Percentiles rank a stretch among this genome's conserved stretches.
Conservation (phyloP, 306 rosid genomes). For the Canavalia ensiformis region DNA sequence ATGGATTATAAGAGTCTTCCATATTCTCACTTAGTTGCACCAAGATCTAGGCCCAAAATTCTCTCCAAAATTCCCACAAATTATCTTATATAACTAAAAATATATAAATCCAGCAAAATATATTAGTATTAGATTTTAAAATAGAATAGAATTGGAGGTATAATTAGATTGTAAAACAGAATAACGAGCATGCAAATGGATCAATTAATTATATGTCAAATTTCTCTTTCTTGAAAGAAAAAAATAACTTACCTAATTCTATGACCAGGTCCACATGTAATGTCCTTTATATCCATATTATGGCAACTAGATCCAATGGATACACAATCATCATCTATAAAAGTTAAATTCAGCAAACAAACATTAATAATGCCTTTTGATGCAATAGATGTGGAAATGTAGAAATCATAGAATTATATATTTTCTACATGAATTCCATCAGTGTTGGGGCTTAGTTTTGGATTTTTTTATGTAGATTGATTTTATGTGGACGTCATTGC, state of each 20-base stretch:
- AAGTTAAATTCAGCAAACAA: conserved; percentile 17
- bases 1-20: conserved; percentile 41
- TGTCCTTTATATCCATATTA: conserved; percentile 78
- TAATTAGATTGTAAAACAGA: too few species aligned
- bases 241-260: conserved; percentile 76
- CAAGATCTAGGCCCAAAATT: too few species aligned
- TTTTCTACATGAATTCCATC: conserved; percentile 91
- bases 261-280: conserved; percentile 94
- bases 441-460: conserved; percentile 86
- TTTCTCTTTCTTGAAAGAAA: neutral
- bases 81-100: too few species aligned
- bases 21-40: too few species aligned
- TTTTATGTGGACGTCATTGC: conserved; percentile 70
- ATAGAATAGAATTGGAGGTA: too few species aligned
- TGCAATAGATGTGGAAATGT: conserved; percentile 44
- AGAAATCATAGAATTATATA: conserved; percentile 78
- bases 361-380: conserved; percentile 33
- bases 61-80: too few species aligned
- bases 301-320: conserved; percentile 91
- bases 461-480: conserved; percentile 77
- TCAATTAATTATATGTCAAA: neutral
- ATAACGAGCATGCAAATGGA: too few species aligned
- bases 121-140: too few species aligned
- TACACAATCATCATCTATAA: conserved; percentile 90
- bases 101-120: too few species aligned